Evolutionary conservation across 352 stramenopile species (phyloP).

Genomic region (Pythium guiyangense): DNA sequence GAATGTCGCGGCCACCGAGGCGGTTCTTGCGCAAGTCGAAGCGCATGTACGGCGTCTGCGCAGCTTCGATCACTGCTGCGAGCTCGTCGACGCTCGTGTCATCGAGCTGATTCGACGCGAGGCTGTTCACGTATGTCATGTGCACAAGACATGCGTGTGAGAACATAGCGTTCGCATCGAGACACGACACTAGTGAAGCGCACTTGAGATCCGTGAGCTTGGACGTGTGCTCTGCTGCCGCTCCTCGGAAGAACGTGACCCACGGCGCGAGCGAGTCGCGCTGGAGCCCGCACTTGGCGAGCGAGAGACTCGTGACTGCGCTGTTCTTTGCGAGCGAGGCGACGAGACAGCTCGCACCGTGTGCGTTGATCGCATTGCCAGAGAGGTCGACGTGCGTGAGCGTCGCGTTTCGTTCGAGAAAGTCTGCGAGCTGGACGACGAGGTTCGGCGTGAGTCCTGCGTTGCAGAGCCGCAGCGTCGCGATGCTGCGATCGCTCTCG

Average conservation of each 20-base stretch:
- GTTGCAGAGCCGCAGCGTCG: slow-evolving; percentile 18
- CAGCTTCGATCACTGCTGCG: slow-evolving; percentile 18
- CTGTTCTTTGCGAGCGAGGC: slow-evolving; percentile 25
- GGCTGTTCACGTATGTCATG: slow-evolving; percentile 6
- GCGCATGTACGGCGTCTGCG: slow-evolving; percentile 11
- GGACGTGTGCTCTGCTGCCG: slow-evolving; percentile 11
- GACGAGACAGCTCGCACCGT: slow-evolving; percentile 32
- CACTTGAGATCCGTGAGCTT: slow-evolving; percentile 20
- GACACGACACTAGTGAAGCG: slow-evolving; percentile 5
- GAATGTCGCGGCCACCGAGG: slow-evolving; percentile 17
- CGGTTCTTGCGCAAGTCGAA: slow-evolving; percentile 34
- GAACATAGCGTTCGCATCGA: neutral
- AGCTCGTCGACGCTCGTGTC: slow-evolving; percentile 23
- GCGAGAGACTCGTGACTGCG: slow-evolving; percentile 17
- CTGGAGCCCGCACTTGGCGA: slow-evolving; percentile 26
- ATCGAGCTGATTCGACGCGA: slow-evolving; percentile 40
- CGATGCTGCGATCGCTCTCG: slow-evolving; percentile 10
- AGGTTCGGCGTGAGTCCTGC: slow-evolving; percentile 33
- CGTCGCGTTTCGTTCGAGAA: slow-evolving; percentile 38
- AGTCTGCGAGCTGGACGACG: slow-evolving; percentile 37
- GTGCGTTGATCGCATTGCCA: slow-evolving; percentile 26
- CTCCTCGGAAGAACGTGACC: slow-evolving; percentile 20
- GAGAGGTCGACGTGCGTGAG: slow-evolving; percentile 33
- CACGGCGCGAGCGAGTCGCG: slow-evolving; percentile 25
- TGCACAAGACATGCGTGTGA: neutral